phyloP scores from a whole-genome alignment of 352 stramenopile genomes.

The Elongisporangium prolatum region DNA sequence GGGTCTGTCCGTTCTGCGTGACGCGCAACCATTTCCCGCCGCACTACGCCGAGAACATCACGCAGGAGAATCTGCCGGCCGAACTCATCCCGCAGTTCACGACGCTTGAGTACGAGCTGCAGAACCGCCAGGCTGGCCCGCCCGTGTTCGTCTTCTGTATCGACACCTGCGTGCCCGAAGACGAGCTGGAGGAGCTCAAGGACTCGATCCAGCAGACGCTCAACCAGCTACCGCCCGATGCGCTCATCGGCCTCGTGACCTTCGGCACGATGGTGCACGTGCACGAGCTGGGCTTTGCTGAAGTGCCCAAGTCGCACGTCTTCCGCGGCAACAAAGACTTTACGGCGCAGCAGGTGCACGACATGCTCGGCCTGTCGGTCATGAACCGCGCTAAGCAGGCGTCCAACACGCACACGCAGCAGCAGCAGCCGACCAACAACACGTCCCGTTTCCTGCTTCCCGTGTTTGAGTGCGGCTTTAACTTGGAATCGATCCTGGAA shows the following conservation, averaged over 20 bases:
- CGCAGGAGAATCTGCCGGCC: constrained; percentile 97
- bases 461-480: constrained; percentile 96
- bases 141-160: constrained; percentile 98
- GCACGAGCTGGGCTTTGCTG: constrained; percentile 96
- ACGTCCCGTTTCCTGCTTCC: constrained; percentile 94
- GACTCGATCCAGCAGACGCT: constrained; percentile 98
- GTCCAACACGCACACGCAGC: constrained; percentile 51
- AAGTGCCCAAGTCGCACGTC: constrained; percentile 97
- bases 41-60: constrained; percentile 95
- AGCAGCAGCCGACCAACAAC: constrained; percentile 80
- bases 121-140: constrained; percentile 89
- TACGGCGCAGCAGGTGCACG: constrained; percentile 91
- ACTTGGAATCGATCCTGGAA: constrained; percentile 97
- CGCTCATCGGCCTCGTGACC: constrained; percentile 97
- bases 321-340: constrained; percentile 99
- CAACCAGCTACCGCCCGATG: constrained; percentile 96
- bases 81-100: constrained; percentile 99
- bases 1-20: constrained; percentile 99
- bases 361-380: constrained; percentile 92
- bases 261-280: constrained; percentile 99
- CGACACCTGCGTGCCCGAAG: constrained; percentile 96
- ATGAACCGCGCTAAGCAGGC: constrained; percentile 50
- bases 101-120: constrained; percentile 99
- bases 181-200: constrained; percentile 97
- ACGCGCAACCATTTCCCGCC: constrained; percentile 98